Evolutionary conservation across 306 rosid genomes (phyloP), one percentile per base, ranked within the genome.

Genomic region (Casuarina glauca): DNA sequence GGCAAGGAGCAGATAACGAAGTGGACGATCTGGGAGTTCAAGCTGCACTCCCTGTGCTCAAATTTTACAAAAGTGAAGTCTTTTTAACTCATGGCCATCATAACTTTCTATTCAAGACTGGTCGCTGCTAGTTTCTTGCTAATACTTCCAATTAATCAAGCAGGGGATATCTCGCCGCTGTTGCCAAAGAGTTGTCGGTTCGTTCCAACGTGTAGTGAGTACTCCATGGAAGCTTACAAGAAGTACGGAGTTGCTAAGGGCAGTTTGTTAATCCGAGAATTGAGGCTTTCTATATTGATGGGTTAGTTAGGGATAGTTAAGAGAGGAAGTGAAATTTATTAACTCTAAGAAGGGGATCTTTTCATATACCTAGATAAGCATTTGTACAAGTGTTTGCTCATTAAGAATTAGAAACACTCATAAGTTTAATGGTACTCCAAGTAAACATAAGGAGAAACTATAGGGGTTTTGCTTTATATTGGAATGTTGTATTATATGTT

Each of bases 161-260:
- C 83, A 91, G 97, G 98, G 78, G 98, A 94, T 76, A 94, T 94
- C 80, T 94, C 98, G 12, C 98, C 98, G 15, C 50, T 90, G 64
- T 78, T 94, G 86, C 96, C 93, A 1, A 88, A 82, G 4, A 94
- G 98, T 68, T 92, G 98, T 80, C 94, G 96, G 3, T 94, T 82
- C 53, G 58, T 94, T 52, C 98, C 98, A 45, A 86, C 91, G 2
- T 92, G 98, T 74, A 94, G 98, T 69, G 97, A 92, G 90, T 94
- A 94, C 83, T 90, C 96, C 52, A 94, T 94, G 97, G 87, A 89
- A 84, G 98, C 98, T 76, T 94, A 92, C 89, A 89, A 92, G 91
- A 90, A 84, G 70, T 90, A 94, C 68, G 98, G 98, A 53, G 67
- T 88, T 74, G 79, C 76, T 50, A 92, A 89, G 87, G 98, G 98